Conservation (phyloP, 345 rosid genomes). For the Citrus sp. region DNA sequence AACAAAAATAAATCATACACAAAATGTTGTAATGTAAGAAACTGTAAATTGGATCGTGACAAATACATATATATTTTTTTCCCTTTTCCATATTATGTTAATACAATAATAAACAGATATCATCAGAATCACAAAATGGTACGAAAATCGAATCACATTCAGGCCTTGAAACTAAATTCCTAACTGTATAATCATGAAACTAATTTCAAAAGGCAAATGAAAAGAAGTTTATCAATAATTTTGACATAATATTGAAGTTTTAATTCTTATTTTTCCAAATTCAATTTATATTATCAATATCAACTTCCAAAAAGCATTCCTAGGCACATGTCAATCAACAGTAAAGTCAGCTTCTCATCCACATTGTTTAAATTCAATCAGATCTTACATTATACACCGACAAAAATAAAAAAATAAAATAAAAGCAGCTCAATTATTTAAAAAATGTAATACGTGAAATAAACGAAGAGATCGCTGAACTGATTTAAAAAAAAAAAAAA, state of each 20-base stretch:
- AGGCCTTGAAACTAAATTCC: neutral
- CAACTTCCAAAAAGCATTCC: neutral
- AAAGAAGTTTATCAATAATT: neutral
- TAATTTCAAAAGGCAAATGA: neutral
- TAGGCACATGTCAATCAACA: neutral
- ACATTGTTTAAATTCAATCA: slow-evolving; percentile 16
- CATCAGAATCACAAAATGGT: neutral
- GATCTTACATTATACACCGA: slow-evolving; percentile 16
- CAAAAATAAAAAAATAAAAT: too few relatives aligned
- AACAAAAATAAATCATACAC: neutral
- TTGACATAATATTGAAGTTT: neutral
- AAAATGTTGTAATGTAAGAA: neutral
- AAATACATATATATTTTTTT: neutral
- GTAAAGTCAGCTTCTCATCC: slow-evolving; percentile 4
- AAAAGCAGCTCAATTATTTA: neutral
- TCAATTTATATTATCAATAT: neutral
- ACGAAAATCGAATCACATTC: neutral
- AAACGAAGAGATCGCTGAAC: slow-evolving; percentile 24
- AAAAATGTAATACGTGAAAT: neutral
- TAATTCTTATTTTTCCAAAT: neutral
- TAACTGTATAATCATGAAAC: neutral
- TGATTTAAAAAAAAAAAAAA: neutral
- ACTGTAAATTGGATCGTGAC: neutral
- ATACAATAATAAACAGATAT: neutral
- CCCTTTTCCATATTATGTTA: neutral